These are phyloP conservation scores for Ceratocystiopsis brevicomis DNA, from an alignment of 2,329 filamentous ascomycete genomes.

Conservation along the genomic window DNA sequence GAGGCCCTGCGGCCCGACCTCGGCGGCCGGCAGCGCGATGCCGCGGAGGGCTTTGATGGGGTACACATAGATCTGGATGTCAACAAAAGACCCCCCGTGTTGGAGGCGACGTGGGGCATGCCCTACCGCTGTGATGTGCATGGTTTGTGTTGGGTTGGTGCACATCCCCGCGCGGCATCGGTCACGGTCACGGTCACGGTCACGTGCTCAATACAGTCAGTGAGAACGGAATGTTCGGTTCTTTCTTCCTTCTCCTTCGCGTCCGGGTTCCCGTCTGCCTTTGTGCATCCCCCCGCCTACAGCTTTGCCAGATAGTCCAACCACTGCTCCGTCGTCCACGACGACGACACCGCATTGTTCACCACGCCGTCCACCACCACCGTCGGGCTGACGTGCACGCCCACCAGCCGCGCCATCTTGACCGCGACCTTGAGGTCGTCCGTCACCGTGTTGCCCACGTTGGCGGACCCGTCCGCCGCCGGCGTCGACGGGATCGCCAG, in stretches of 20 bases:
- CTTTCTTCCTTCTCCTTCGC: too few relatives aligned
- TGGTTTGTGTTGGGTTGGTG: too few relatives aligned
- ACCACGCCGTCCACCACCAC: constrained; percentile 77
- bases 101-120: too few relatives aligned
- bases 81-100: too few relatives aligned
- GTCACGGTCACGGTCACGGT: too few relatives aligned
- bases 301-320: constrained; percentile 52
- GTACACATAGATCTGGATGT: constrained; percentile 45
- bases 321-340: constrained; percentile 69
- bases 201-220: too few relatives aligned
- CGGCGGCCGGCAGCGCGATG: constrained; percentile 31
- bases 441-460: constrained; percentile 65
- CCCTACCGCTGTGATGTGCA: too few relatives aligned
- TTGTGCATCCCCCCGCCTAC: too few relatives aligned
- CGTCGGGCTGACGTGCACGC: constrained; percentile 81
- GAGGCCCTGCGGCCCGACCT: constrained; percentile 43
- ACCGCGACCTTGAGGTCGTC: constrained; percentile 69
- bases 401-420: constrained; percentile 59
- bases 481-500: constrained; percentile 52
- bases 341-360: constrained; percentile 57
- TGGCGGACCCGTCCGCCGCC: constrained; percentile 47
- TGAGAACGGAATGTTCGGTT: too few relatives aligned
- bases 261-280: too few relatives aligned
- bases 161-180: too few relatives aligned
- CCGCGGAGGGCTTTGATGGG: constrained; percentile 56